Base-by-base conservation (phyloP, 176 grass and related monocot genomes). In the Musa itinerans region DNA sequence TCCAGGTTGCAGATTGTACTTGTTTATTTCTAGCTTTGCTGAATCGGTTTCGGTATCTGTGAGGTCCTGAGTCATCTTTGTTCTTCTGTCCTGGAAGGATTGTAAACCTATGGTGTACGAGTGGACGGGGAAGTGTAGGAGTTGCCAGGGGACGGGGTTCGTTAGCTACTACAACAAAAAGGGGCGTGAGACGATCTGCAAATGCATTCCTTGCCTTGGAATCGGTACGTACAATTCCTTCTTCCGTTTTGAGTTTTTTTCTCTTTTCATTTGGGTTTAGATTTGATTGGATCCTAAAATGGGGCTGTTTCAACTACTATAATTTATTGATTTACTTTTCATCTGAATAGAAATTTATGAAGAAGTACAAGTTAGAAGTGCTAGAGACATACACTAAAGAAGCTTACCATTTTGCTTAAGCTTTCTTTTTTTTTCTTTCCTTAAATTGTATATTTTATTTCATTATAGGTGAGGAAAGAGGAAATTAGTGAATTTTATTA, bases 101-200 rank as follows among this genome's bases (percentile, higher is more conserved):
- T 99, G 95, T 79, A 91, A 85, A 63, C 86, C 84, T 71, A 79
- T 99, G 13, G 78, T 86, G 5, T 94, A 99, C 53, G 95, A 99
- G 76, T 99, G 95, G 95, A 92, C 88, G 19, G 91, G 95, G 25
- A 95, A 95, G 73, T 99, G 95, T 80, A 84, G 86, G 78, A 99
- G 95, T 79, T 99, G 96, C 73, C 86, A 99, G 83, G 96, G 96
- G 70, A 88, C 89, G 52, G 91, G 96, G 3, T 83, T 99, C 14
- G 96, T 99, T 23, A 99, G 88, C 81, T 99, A 99, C 78, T 88
- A 86, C 76, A 88, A 81, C 61, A 95, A 92, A 78, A 99, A 88
- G 81, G 89, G 96, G 17, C 93, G 83, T 76, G 96, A 92, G 61
- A 95, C 89, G 16, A 89, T 99, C 78, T 99, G 90, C 91, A 99